Conservation (phyloP, 2,329 filamentous ascomycete genomes). For the Epichloe coenophiala region DNA sequence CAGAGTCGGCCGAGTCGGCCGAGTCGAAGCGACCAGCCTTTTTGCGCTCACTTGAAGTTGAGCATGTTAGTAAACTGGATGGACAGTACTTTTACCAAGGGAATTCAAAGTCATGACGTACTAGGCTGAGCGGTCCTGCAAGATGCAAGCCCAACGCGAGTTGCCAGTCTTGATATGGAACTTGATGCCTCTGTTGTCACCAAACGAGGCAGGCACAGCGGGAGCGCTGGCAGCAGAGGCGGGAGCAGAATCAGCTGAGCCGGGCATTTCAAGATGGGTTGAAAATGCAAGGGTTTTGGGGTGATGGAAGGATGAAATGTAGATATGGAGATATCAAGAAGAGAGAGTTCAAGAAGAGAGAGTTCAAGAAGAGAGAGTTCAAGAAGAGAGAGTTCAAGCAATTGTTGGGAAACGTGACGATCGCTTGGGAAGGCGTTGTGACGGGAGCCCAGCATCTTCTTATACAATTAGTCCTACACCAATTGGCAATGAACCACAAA, state of each 20-base stretch:
- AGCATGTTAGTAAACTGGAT: constrained; percentile 8
- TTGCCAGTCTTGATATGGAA: constrained; percentile 33
- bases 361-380: too few species aligned
- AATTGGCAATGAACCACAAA: background rate
- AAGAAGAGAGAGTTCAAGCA: too few species aligned
- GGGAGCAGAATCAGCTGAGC: constrained; percentile 6
- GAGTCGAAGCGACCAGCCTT: constrained; percentile 24
- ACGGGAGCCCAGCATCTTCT: background rate
- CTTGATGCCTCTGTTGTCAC: constrained; percentile 28
- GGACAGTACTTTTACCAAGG: background rate
- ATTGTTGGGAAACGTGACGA: too few species aligned
- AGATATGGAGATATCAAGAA: background rate
- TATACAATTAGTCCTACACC: background rate
- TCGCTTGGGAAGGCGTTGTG: background rate
- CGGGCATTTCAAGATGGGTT: constrained; percentile 8
- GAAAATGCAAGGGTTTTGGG: background rate
- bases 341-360: too few species aligned
- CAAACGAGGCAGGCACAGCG: constrained; percentile 13
- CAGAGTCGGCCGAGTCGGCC: constrained; percentile 22
- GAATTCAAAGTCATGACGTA: constrained; percentile 16
- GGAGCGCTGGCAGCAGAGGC: constrained; percentile 7
- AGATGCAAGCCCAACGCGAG: constrained; percentile 24
- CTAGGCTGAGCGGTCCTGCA: constrained; percentile 31
- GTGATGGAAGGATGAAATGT: too few species aligned
- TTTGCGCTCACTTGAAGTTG: constrained; percentile 22